phyloP scores from a whole-genome alignment of 2,329 filamentous ascomycete species.

The Ophiostoma himal-ulmi region DNA sequence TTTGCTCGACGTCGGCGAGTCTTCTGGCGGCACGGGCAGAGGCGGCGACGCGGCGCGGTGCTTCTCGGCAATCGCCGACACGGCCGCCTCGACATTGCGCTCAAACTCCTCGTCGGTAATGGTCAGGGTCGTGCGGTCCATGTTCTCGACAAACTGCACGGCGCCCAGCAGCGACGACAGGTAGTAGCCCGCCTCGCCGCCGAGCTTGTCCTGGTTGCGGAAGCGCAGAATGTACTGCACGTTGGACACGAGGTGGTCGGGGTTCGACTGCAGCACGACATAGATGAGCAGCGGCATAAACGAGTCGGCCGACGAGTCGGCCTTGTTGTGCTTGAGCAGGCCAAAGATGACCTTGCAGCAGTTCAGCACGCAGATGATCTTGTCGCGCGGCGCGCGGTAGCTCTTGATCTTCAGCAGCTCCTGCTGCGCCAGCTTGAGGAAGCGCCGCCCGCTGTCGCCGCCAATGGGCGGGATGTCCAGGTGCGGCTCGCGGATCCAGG shows the following conservation, averaged over 20 bases:
- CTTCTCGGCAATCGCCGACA: slow-evolving; percentile 90
- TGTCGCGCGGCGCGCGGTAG: slow-evolving; percentile 93
- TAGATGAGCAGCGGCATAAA: slow-evolving; percentile 95
- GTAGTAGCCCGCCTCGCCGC: slow-evolving; percentile 97
- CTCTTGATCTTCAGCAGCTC: slow-evolving; percentile 94
- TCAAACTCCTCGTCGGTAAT: slow-evolving; percentile 96
- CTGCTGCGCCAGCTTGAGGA: slow-evolving; percentile 83
- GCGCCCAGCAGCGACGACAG: slow-evolving; percentile 92
- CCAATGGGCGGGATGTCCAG: slow-evolving; percentile 82
- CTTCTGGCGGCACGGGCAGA: slow-evolving; percentile 33
- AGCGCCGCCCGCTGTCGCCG: slow-evolving; percentile 79
- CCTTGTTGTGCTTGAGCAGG: slow-evolving; percentile 82
- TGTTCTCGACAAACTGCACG: slow-evolving; percentile 92
- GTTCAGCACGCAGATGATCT: slow-evolving; percentile 96
- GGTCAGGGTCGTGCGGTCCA: slow-evolving; percentile 88
- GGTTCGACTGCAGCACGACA: slow-evolving; percentile 88
- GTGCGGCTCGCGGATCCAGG: slow-evolving; percentile 89
- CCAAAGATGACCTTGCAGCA: slow-evolving; percentile 99
- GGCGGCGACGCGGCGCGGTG: slow-evolving; percentile 55
- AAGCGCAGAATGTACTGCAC: slow-evolving; percentile 97
- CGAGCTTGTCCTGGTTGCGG: slow-evolving; percentile 93
- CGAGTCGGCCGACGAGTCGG: slow-evolving; percentile 90
- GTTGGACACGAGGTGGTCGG: slow-evolving; percentile 92
- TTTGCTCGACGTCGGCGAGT: slow-evolving; percentile 27
- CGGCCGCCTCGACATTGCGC: slow-evolving; percentile 88